phyloP scores from a whole-genome alignment of 768 basidiomycete genomes.

The Ramaria sp. region DNA sequence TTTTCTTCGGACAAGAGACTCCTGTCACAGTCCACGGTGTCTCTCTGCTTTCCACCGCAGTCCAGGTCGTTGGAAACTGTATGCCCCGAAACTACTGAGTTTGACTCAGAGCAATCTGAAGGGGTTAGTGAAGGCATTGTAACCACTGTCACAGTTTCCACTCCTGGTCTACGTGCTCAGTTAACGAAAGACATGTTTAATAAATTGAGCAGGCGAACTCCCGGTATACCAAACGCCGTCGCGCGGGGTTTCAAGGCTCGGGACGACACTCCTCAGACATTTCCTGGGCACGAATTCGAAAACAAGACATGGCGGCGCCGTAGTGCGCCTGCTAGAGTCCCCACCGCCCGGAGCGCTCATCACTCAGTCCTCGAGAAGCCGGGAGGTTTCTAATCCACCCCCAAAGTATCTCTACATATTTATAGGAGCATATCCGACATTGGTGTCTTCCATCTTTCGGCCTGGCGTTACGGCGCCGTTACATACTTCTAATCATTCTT shows the following conservation, averaged over 20 bases:
- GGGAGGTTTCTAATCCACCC: slow-evolving; percentile 41
- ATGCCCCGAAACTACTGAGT: slow-evolving; percentile 39
- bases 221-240: slow-evolving; percentile 24
- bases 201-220: slow-evolving; percentile 44
- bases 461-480: not conserved
- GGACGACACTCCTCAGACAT: slow-evolving; percentile 8
- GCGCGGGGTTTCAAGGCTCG: slow-evolving; percentile 11
- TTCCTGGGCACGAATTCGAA: slow-evolving; percentile 20
- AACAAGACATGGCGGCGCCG: slow-evolving; percentile 32
- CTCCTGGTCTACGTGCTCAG: slow-evolving; percentile 29
- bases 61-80: slow-evolving; percentile 30
- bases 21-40: slow-evolving; percentile 36
- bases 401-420: not conserved
- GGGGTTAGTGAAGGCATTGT: not conserved
- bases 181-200: slow-evolving; percentile 56
- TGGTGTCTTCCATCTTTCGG: not conserved
- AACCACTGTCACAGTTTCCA: not conserved
- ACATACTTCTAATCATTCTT: not conserved
- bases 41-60: slow-evolving; percentile 33
- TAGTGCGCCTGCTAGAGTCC: slow-evolving; percentile 56
- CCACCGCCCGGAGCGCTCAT: slow-evolving; percentile 40
- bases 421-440: not conserved
- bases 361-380: slow-evolving; percentile 48
- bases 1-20: slow-evolving; percentile 21
- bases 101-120: slow-evolving; percentile 25